These are phyloP conservation scores for Talaromyces sp. DNA, from an alignment of 2,329 filamentous ascomycete species.

Conservation along the genomic window DNA sequence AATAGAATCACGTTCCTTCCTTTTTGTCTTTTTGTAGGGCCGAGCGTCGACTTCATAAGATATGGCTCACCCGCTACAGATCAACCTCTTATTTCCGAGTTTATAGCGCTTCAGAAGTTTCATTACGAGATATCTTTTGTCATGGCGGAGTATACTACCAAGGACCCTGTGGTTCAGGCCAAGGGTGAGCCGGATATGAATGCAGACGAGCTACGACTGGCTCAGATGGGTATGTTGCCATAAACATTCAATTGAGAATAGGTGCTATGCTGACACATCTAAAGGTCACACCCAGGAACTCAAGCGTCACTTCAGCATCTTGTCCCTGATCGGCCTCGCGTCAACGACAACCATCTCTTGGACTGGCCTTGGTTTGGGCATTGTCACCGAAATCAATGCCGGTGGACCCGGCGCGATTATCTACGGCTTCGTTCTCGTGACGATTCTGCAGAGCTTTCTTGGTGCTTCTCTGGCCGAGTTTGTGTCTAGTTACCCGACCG, in stretches of 20 bases:
- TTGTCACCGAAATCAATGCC: slow-evolving; percentile 48
- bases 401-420: slow-evolving; percentile 49
- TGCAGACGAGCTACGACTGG: slow-evolving; percentile 40
- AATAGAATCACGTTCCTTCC: neutral
- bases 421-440: slow-evolving; percentile 50
- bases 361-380: slow-evolving; percentile 39
- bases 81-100: neutral
- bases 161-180: slow-evolving; percentile 19
- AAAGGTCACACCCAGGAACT: slow-evolving; percentile 50
- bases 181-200: slow-evolving; percentile 26
- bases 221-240: slow-evolving; percentile 41
- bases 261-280: neutral
- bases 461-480: slow-evolving; percentile 48
- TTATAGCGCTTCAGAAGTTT: neutral
- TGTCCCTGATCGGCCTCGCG: slow-evolving; percentile 49
- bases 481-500: slow-evolving; percentile 48
- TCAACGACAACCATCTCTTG: slow-evolving; percentile 46
- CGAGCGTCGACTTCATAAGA: neutral
- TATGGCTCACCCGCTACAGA: neutral
- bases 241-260: neutral
- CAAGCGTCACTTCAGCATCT: slow-evolving; percentile 47
- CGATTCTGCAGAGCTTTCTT: slow-evolving; percentile 47
- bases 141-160: slow-evolving; percentile 5
- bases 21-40: neutral
- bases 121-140: neutral